Conservation (phyloP, 1,139 yeast genomes). For the Nakaseomyces bracarensis region DNA sequence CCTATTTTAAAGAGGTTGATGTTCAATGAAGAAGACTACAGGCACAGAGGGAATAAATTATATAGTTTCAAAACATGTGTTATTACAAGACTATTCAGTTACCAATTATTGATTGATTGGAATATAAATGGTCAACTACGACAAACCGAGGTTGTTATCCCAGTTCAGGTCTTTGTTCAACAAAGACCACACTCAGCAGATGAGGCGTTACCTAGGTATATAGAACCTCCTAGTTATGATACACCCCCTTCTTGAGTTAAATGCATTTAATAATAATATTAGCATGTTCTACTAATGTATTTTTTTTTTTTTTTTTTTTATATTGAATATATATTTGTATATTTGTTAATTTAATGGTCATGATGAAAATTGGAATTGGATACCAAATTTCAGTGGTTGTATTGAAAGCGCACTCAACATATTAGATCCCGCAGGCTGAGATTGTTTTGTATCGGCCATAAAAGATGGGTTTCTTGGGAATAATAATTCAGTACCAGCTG, state of each 20-base stretch:
- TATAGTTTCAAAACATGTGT: constrained; percentile 28
- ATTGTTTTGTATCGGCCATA: background rate
- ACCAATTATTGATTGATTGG: constrained; percentile 25
- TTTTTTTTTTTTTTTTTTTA: background rate
- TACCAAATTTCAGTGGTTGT: constrained; percentile 25
- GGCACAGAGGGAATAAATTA: constrained; percentile 28
- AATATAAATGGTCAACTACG: constrained; percentile 16
- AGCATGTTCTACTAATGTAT: background rate
- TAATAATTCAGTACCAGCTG: constrained; percentile 54
- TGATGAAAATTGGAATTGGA: constrained; percentile 28
- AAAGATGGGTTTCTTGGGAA: constrained; percentile 7
- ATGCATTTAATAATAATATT: background rate
- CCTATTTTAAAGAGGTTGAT: constrained; percentile 17
- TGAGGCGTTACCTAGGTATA: constrained; percentile 17
- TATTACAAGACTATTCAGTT: constrained; percentile 23
- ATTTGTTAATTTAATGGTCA: too few species aligned
- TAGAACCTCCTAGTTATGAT: constrained; percentile 15
- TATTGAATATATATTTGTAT: constrained; percentile 4
- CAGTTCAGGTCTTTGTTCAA: constrained; percentile 22
- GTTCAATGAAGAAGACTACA: constrained; percentile 29
- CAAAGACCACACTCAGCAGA: constrained; percentile 9
- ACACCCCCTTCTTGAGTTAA: background rate
- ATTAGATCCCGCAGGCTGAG: background rate
- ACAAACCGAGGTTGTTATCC: constrained; percentile 22
- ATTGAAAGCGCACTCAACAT: constrained; percentile 9